Evolutionary conservation across 176 grass and related monocot species (phyloP).

Genomic region (Oryza glaberrima): DNA sequence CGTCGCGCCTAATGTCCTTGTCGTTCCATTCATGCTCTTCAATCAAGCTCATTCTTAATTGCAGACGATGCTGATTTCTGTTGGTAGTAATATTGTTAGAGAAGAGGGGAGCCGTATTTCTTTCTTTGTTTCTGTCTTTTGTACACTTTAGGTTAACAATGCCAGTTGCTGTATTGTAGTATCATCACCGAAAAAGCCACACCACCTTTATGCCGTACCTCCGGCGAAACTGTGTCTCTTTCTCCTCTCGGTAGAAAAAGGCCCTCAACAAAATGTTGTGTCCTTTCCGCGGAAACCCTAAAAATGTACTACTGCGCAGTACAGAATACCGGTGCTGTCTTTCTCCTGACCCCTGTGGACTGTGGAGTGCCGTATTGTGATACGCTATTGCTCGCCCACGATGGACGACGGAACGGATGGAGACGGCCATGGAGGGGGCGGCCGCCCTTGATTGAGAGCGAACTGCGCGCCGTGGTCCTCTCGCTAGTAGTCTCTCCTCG

Average conservation of each 20-base stretch:
- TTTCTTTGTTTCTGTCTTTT: constrained; percentile 6
- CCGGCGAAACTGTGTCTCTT: constrained; percentile 2
- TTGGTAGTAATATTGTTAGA: not conserved
- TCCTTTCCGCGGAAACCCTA: constrained; percentile 24
- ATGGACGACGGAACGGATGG: not conserved
- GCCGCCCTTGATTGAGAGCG: not conserved
- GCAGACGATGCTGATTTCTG: not conserved
- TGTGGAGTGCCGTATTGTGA: constrained; percentile 36
- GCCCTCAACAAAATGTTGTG: constrained; percentile 3
- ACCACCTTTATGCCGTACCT: not conserved
- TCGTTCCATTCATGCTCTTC: not conserved
- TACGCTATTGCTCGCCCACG: constrained; percentile 2
- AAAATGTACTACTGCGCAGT: too few relatives aligned
- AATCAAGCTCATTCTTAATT: not conserved
- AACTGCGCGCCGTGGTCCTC: constrained; percentile 28
- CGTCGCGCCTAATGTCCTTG: constrained; percentile 19
- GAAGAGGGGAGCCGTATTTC: not conserved
- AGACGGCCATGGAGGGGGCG: not conserved
- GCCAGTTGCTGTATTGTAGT: constrained; percentile 13
- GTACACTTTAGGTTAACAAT: not conserved
- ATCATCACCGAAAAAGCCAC: not conserved
- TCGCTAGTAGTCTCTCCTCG: not conserved
- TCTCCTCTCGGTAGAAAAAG: constrained; percentile 27
- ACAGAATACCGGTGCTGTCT: not conserved
- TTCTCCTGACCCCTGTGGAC: not conserved